Evolutionary conservation across 164 flowering plant genomes (phyloP), one percentile per base, ranked within the genome.

Genomic region (Euptelea pleiosperma): DNA sequence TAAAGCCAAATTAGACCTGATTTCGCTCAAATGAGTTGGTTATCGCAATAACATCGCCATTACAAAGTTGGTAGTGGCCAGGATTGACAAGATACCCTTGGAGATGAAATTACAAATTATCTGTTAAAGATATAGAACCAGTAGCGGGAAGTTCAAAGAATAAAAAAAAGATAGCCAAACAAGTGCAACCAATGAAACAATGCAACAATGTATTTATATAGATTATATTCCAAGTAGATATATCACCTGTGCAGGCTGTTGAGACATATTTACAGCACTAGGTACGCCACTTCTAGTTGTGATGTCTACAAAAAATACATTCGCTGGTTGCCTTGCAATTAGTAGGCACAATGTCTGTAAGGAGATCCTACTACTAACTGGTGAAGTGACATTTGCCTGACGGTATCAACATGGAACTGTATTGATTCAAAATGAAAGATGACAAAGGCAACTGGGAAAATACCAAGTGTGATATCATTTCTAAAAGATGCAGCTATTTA

Each of bases 251-350:
- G 72, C 62, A 49, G 80, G 73, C 55, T 77, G 87, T 36, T 77
- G 91, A 61, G 77, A 54, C 64, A 69, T 35, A 69, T 53, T 68
- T 11, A 54, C 40, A 56, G 71, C 67, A 60, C 68, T 65, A 50
- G 72, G 56, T 52, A 58, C 41, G 58, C 59, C 66, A 51, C 42
- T 62, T 62, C 18, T 57, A 52, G 47, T 14, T 15, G 70, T 34
- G 29, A 39, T 62, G 36, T 72, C 79, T 12, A 61, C 37, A 24
- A 90, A 73, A 68, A 94, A 94, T 15, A 88, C 99, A 37, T 91
- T 96, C 8, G 82, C 89, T 29, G 89, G 99, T 74, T 88, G 91
- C 52, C 96, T 91, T 16, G 97, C 96, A 67, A 91, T 83, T 36
- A 94, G 72, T 51, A 94, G 75, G 79, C 95, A 91, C 54, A 94